Conservation (phyloP, 345 rosid species). For the Eucalyptus marginata region DNA sequence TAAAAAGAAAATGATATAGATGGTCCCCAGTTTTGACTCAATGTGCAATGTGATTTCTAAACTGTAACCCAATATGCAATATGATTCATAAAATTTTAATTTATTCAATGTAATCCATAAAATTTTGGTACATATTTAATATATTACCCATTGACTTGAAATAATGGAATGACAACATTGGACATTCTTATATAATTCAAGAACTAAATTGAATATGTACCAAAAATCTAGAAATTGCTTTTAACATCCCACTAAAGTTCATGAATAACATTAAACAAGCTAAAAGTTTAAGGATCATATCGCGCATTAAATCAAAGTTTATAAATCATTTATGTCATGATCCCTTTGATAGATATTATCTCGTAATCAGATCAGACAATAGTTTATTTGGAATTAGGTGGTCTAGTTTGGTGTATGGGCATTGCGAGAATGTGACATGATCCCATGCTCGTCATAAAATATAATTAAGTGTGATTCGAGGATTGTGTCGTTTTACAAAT, state of each 20-base stretch:
- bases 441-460: background rate
- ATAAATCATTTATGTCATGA: no score
- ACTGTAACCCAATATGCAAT: no score
- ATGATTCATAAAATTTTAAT: rapidly evolving
- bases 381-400: background rate
- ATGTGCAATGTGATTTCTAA: rapidly evolving
- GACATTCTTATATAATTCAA: rapidly evolving
- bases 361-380: rapidly evolving
- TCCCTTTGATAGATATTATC: background rate
- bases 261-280: rapidly evolving
- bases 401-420: background rate
- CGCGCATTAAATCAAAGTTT: rapidly evolving
- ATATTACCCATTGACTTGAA: no score
- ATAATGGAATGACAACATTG: no score
- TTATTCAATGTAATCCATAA: background rate
- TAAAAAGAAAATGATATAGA: no score
- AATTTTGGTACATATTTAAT: rapidly evolving
- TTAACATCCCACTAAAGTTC: rapidly evolving
- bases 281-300: rapidly evolving
- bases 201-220: rapidly evolving
- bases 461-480: background rate
- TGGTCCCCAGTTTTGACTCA: rapidly evolving
- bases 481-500: background rate
- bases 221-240: rapidly evolving
- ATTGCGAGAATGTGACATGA: rapidly evolving